These are phyloP conservation scores for Uromyces viciae-fabae DNA, from an alignment of 1,284 basidiomycete genomes.

Conservation along the genomic window DNA sequence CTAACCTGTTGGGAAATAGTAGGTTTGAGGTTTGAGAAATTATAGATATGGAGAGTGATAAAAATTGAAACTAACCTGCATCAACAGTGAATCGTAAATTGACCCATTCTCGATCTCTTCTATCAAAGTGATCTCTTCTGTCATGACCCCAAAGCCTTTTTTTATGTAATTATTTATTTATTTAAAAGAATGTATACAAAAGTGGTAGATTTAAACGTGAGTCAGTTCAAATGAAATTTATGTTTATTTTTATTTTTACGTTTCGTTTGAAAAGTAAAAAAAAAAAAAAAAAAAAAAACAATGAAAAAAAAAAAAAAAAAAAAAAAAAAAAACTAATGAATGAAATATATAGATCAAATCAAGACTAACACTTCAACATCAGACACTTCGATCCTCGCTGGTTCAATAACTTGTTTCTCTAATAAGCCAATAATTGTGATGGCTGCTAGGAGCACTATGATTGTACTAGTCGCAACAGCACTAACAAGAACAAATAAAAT, in stretches of 20 bases:
- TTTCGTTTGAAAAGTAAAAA: no score
- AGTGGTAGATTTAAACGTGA: background rate
- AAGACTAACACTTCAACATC: conserved; percentile 36
- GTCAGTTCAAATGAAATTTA: background rate
- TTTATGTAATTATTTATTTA: background rate
- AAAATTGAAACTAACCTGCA: conserved; percentile 9
- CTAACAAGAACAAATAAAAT: conserved; percentile 15
- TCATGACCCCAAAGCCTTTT: conserved; percentile 34
- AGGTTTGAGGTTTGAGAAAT: no score
- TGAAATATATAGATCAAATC: no score
- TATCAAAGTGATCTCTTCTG: conserved; percentile 37
- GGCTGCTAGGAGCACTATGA: conserved; percentile 5
- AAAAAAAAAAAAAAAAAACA: no score
- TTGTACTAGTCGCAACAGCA: conserved; percentile 16
- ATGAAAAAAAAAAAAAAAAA: background rate
- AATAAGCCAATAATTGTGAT: conserved; percentile 25
- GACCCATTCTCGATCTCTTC: conserved; percentile 33
- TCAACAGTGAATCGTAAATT: conserved; percentile 33
- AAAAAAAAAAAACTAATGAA: background rate
- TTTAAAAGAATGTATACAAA: background rate
- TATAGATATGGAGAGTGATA: no score
- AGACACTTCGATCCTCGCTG: conserved; percentile 36
- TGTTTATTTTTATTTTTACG: no score
- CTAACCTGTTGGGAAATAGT: background rate
- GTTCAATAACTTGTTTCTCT: conserved; percentile 18